These are phyloP conservation scores for Fusarium marasasianum DNA, from an alignment of 2,329 filamentous ascomycete genomes.

Conservation along the genomic window DNA sequence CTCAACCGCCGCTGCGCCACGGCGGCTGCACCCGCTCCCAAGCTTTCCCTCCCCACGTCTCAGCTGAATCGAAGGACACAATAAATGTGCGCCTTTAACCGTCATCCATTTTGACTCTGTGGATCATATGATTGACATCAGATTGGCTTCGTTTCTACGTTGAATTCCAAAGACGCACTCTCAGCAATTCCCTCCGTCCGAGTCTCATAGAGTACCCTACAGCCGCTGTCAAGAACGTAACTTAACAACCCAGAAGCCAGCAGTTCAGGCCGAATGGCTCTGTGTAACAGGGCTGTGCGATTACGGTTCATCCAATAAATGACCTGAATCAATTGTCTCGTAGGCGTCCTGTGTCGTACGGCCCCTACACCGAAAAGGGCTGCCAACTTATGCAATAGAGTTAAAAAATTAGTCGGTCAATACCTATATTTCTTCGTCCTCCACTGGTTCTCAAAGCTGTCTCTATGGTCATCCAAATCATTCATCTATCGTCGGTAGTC, in stretches of 20 bases:
- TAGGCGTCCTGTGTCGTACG: background rate
- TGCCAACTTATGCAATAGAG: background rate
- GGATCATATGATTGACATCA: background rate
- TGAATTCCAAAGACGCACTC: background rate
- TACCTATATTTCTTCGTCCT: background rate
- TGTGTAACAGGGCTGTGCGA: background rate
- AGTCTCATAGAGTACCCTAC: background rate
- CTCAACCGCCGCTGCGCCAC: constrained; percentile 22
- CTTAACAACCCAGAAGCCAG: background rate
- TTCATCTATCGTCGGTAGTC: background rate
- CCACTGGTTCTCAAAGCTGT: background rate
- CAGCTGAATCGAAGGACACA: constrained; percentile 3
- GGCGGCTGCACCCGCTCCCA: constrained; percentile 24
- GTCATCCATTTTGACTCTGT: too few species aligned
- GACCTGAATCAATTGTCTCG: background rate
- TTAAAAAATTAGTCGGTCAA: background rate
- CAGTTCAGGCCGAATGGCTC: background rate
- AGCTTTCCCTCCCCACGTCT: background rate
- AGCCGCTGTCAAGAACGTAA: background rate
- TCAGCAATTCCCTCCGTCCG: background rate
- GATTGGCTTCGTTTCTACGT: background rate
- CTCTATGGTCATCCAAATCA: background rate
- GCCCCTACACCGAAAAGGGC: background rate
- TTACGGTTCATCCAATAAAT: background rate
- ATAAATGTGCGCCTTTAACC: background rate